Percentiles rank a stretch among this genome's conserved stretches.
Conservation (phyloP, 78 protist species). For the Anaeramoeba flamelloides region DNA sequence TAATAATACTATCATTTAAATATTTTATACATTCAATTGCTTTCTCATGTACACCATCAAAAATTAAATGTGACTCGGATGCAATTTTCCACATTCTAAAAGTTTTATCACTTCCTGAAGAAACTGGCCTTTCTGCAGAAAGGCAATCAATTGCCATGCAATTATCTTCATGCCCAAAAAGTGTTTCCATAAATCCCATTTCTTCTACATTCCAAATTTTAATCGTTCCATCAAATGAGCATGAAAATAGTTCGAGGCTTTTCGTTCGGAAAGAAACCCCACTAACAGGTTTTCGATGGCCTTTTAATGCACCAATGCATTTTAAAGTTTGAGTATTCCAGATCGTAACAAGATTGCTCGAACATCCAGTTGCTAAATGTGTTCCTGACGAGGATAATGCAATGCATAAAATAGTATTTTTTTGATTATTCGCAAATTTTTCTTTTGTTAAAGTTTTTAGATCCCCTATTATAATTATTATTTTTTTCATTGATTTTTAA, state of each 20-base stretch:
- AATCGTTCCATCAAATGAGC: constrained; percentile 49
- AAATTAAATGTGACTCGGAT: constrained; percentile 54
- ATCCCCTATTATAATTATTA: no score
- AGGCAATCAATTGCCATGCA: constrained; percentile 41
- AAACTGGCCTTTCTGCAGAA: constrained; percentile 20
- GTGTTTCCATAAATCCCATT: constrained; percentile 59
- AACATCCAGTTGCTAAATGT: constrained; percentile 44
- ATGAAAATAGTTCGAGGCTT: constrained; percentile 39
- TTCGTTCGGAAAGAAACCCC: constrained; percentile 44
- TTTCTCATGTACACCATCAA: constrained; percentile 27
- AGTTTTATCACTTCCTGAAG: constrained; percentile 35
- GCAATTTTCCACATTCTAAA: constrained; percentile 56
- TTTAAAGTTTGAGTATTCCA: constrained; percentile 19
- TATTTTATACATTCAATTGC: background rate
- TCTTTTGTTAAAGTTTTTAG: no score
- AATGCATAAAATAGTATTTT: constrained; percentile 43
- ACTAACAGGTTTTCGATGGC: background rate
- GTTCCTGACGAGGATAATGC: constrained; percentile 44
- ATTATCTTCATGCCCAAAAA: constrained; percentile 45
- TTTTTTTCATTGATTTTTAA: no score
- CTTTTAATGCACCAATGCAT: constrained; percentile 23
- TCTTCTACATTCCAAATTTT: constrained; percentile 53
- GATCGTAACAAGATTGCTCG: constrained; percentile 29
- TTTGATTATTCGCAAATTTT: no score
- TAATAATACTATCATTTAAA: background rate